These are phyloP conservation scores for Cyberlindnera euphorbiae DNA, from an alignment of 805 yeast genomes.

Conservation along the genomic window DNA sequence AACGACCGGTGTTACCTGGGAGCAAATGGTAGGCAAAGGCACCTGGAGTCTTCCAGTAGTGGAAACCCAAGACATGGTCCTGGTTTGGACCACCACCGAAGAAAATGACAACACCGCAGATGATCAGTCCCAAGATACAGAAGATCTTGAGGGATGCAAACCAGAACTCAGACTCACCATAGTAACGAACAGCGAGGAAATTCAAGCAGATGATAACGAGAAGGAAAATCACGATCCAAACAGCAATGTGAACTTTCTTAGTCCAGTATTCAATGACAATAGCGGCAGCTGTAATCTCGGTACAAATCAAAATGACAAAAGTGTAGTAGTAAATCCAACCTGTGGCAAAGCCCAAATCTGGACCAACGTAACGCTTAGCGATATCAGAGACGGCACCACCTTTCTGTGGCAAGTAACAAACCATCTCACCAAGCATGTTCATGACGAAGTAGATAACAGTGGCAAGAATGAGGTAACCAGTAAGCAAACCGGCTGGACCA, in stretches of 20 bases:
- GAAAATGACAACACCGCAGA: slow-evolving; percentile 51
- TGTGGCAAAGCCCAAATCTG: slow-evolving; percentile 26
- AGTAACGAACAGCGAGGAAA: slow-evolving; percentile 52
- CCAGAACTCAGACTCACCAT: slow-evolving; percentile 65
- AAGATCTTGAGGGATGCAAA: slow-evolving; percentile 53
- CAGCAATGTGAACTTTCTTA: slow-evolving; percentile 52
- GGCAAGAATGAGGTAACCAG: slow-evolving; percentile 60
- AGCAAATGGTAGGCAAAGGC: slow-evolving; percentile 45
- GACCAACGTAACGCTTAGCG: slow-evolving; percentile 46
- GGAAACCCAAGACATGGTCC: slow-evolving; percentile 56
- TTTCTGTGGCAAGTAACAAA: slow-evolving; percentile 53
- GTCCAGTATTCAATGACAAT: slow-evolving; percentile 52
- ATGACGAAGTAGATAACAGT: slow-evolving; percentile 61
- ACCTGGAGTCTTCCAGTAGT: slow-evolving; percentile 60
- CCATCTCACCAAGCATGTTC: slow-evolving; percentile 65
- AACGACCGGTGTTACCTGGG: slow-evolving; percentile 54
- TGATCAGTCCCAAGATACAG: slow-evolving; percentile 57
- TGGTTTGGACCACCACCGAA: slow-evolving; percentile 61
- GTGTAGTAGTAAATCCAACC: slow-evolving; percentile 28
- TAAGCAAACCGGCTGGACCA: slow-evolving; percentile 68
- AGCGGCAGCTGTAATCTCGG: slow-evolving; percentile 59
- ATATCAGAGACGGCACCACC: slow-evolving; percentile 62
- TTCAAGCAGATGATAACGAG: slow-evolving; percentile 42
- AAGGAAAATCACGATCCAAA: slow-evolving; percentile 55
- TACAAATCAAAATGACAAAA: slow-evolving; percentile 21